phyloP scores from a whole-genome alignment of 768 basidiomycete species.

The Rossbeevera mucosa region DNA sequence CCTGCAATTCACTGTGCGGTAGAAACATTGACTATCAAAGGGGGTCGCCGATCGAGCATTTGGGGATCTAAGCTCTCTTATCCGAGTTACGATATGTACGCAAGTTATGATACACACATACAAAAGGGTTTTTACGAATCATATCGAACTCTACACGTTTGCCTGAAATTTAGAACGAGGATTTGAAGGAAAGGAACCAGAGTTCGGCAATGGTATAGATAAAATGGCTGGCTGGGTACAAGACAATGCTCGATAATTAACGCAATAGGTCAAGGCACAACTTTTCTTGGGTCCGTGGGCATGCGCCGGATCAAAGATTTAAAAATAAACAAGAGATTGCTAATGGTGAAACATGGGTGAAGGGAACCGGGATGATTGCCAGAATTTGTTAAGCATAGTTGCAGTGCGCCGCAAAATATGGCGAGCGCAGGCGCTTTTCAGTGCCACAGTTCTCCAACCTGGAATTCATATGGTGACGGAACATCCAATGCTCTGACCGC shows the following conservation, averaged over 20 bases:
- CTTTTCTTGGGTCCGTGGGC: slow-evolving; percentile 21
- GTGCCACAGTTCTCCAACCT: slow-evolving; percentile 60
- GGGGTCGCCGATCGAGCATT: neutral
- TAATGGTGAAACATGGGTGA: slow-evolving; percentile 2
- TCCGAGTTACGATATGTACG: neutral
- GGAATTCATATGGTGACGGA: slow-evolving; percentile 35
- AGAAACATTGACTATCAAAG: too few relatives aligned
- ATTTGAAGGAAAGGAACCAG: slow-evolving; percentile 5
- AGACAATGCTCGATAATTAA: slow-evolving; percentile 27
- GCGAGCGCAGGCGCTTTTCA: slow-evolving; percentile 21
- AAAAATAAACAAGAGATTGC: slow-evolving; percentile 26
- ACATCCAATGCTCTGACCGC: slow-evolving; percentile 40
- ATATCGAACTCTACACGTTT: slow-evolving; percentile 21
- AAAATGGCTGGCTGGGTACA: slow-evolving; percentile 20
- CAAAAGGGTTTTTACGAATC: slow-evolving; percentile 8
- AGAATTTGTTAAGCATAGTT: neutral
- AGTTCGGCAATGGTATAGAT: slow-evolving; percentile 24
- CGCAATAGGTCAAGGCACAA: slow-evolving; percentile 12
- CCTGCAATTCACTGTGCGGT: neutral
- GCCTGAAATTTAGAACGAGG: slow-evolving; percentile 1
- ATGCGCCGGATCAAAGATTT: slow-evolving; percentile 14
- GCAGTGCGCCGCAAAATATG: neutral
- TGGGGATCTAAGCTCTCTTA: neutral
- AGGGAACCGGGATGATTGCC: neutral
- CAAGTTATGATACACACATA: slow-evolving; percentile 27